Percentiles rank a stretch among this genome's conserved stretches.
Conservation (phyloP, 139 green algal genomes). For the Chlamydomonas asymmetrica region DNA sequence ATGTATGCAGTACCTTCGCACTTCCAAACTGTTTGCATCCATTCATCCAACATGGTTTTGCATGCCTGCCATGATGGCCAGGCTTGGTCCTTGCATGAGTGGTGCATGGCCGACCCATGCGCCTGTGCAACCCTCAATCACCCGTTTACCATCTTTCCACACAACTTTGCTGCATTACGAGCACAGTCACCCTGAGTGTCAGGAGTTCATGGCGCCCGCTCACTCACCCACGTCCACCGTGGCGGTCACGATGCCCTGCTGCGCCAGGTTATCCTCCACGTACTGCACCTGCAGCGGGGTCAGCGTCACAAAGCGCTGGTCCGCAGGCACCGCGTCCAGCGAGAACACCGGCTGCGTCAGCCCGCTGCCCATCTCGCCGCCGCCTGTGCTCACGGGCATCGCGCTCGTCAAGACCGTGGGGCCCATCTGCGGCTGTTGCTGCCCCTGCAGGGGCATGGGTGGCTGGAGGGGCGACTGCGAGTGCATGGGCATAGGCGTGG, state of each 20-base stretch:
- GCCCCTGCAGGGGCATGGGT: background rate
- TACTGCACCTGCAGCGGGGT: conserved; percentile 21
- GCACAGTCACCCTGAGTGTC: background rate
- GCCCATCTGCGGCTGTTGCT: background rate
- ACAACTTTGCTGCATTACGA: background rate
- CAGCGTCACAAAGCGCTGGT: conserved; percentile 29
- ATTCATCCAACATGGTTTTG: background rate
- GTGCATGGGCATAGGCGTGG: background rate
- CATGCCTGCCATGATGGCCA: too few species aligned
- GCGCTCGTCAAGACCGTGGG: too few species aligned
- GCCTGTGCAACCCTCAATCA: background rate
- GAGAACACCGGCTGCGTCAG: conserved; percentile 5
- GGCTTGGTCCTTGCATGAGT: too few species aligned
- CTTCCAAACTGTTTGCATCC: too few species aligned
- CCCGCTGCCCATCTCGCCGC: too few species aligned
- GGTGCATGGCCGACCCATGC: background rate
- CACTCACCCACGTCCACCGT: conserved; percentile 31
- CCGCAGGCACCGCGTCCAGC: conserved; percentile 18
- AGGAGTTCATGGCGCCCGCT: background rate
- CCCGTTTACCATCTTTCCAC: background rate
- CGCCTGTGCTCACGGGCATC: too few species aligned
- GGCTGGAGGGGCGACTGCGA: background rate
- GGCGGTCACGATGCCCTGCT: conserved; percentile 5
- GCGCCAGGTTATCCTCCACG: conserved; percentile 7
- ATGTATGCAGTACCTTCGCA: too few species aligned